Conservation (phyloP, 345 rosid genomes). For the Bretschneidera sinensis region DNA sequence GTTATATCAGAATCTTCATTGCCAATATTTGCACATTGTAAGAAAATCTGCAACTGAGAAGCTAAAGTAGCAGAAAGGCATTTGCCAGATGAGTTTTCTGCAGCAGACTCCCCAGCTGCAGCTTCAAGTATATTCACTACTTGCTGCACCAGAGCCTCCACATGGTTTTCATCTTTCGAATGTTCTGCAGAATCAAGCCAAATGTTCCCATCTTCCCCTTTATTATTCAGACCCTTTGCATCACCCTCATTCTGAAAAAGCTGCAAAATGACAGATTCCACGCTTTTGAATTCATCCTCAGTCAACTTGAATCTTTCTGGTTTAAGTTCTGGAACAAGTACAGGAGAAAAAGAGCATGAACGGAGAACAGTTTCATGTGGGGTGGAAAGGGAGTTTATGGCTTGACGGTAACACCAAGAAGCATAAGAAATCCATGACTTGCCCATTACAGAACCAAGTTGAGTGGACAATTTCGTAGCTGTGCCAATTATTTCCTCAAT, state of each 20-base stretch:
- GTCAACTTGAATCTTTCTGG: slow-evolving; percentile 66
- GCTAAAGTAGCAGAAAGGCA: slow-evolving; percentile 58
- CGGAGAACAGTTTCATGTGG: slow-evolving; percentile 37
- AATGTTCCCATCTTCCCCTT: slow-evolving; percentile 26
- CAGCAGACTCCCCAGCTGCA: slow-evolving; percentile 65
- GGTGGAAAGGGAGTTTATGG: slow-evolving; percentile 39
- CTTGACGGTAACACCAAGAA: slow-evolving; percentile 86
- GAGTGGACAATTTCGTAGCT: slow-evolving; percentile 70
- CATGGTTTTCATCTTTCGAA: slow-evolving; percentile 24
- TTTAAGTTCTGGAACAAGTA: slow-evolving; percentile 51
- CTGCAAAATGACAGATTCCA: slow-evolving; percentile 39
- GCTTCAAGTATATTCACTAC: slow-evolving; percentile 57
- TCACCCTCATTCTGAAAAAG: slow-evolving; percentile 33
- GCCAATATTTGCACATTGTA: slow-evolving; percentile 32
- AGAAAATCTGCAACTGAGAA: slow-evolving; percentile 46
- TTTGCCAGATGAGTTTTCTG: slow-evolving; percentile 49
- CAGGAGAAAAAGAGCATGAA: slow-evolving; percentile 52
- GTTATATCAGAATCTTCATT: slow-evolving; percentile 40
- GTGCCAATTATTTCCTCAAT: slow-evolving; percentile 73
- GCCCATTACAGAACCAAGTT: slow-evolving; percentile 79
- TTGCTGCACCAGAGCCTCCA: slow-evolving; percentile 47
- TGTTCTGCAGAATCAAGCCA: slow-evolving; percentile 29
- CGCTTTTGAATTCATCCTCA: slow-evolving; percentile 55
- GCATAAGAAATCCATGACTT: slow-evolving; percentile 95
- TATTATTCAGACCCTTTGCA: slow-evolving; percentile 19